Conservation (phyloP, 768 basidiomycete genomes). For the Candolleomyces efflorescens region DNA sequence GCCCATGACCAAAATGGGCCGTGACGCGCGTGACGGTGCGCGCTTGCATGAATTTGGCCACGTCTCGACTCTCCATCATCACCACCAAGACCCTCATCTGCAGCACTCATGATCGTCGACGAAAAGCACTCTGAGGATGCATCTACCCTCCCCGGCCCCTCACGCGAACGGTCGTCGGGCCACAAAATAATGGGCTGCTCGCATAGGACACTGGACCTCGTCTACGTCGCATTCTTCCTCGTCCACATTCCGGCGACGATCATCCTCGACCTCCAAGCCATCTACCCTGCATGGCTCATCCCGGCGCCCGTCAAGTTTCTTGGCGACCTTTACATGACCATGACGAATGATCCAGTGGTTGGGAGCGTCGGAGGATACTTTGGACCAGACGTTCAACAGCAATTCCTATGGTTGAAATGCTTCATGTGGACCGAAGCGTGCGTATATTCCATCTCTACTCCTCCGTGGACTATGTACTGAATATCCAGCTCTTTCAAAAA, state of each 20-base stretch:
- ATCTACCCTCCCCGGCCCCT: too few relatives aligned
- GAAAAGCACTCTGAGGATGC: too few relatives aligned
- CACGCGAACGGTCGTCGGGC: too few relatives aligned
- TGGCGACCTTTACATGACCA: conserved; percentile 44
- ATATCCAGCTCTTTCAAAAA: too few relatives aligned
- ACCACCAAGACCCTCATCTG: too few relatives aligned
- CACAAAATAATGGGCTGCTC: too few relatives aligned
- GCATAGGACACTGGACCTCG: conserved; percentile 33
- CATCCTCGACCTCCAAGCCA: conserved; percentile 63
- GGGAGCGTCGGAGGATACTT: conserved; percentile 33
- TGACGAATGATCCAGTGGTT: conserved; percentile 67
- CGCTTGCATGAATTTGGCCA: too few relatives aligned
- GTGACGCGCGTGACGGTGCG: too few relatives aligned
- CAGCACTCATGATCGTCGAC: too few relatives aligned
- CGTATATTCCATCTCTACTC: conserved; percentile 15
- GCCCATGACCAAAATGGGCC: too few relatives aligned
- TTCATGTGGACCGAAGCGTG: conserved; percentile 64
- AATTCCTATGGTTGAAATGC: conserved; percentile 56
- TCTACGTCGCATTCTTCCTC: conserved; percentile 67
- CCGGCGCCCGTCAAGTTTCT: conserved; percentile 42
- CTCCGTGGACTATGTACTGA: too few relatives aligned
- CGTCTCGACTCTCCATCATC: too few relatives aligned
- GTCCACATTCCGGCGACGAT: conserved; percentile 64
- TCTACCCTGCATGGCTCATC: conserved; percentile 52
- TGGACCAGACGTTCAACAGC: neutral